These are phyloP conservation scores for Populus deltoides DNA, from an alignment of 345 rosid genomes.

Conservation along the genomic window DNA sequence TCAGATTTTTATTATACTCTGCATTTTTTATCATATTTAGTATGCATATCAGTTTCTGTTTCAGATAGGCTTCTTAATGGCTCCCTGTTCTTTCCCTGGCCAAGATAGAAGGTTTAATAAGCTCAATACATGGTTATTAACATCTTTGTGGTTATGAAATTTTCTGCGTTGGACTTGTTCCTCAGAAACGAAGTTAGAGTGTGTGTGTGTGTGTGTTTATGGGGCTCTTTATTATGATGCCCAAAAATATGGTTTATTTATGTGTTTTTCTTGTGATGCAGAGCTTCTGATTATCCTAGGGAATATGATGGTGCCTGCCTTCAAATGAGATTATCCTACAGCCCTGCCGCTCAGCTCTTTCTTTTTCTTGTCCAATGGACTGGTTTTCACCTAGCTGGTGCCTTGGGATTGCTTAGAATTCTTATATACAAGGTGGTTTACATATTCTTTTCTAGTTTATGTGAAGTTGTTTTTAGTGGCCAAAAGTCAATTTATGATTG, in stretches of 20 bases:
- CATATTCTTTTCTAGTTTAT: neutral
- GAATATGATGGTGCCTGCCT: constrained; percentile 87
- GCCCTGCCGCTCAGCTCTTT: constrained; percentile 81
- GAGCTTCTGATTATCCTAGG: constrained; percentile 87
- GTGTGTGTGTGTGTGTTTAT: neutral
- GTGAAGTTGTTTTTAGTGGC: neutral
- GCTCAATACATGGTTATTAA: neutral
- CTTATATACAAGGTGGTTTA: constrained; percentile 72
- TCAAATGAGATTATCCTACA: constrained; percentile 91
- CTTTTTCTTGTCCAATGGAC: constrained; percentile 97
- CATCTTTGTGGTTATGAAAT: neutral
- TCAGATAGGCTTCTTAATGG: neutral
- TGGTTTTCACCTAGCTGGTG: constrained; percentile 81
- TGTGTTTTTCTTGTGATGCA: constrained; percentile 21
- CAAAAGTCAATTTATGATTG: neutral
- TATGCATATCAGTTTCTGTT: neutral
- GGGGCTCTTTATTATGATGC: neutral
- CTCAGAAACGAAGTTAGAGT: neutral
- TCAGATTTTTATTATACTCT: neutral
- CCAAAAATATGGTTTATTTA: neutral
- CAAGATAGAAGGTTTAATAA: neutral
- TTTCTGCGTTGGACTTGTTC: neutral
- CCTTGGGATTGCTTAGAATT: constrained; percentile 85
- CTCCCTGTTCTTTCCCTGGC: neutral
- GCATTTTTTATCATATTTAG: neutral